Evolutionary conservation across 2,329 filamentous ascomycete genomes (phyloP).

Genomic region (Graphilbum fragrans): DNA sequence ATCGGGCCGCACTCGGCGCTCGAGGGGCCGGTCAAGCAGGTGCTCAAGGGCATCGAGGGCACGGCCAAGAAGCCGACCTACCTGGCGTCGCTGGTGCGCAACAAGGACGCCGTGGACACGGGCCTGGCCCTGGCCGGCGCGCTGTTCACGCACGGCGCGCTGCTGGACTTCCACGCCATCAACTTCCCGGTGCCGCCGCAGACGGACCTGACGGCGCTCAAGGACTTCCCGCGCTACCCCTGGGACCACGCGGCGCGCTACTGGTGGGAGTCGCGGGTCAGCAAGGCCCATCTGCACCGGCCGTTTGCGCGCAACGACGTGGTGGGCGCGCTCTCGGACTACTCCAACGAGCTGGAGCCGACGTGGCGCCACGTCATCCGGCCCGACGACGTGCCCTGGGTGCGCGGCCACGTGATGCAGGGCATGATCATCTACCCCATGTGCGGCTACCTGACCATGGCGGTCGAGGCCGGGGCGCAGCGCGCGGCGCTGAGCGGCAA

Average conservation of each 20-base stretch:
- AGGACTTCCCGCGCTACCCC: conserved; percentile 20
- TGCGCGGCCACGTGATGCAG: conserved; percentile 46
- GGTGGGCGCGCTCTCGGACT: conserved; percentile 30
- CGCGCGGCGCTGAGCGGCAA: conserved; percentile 10
- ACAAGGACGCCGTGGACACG: conserved; percentile 33
- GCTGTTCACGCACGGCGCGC: conserved; percentile 30
- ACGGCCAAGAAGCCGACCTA: conserved; percentile 31
- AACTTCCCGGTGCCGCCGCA: conserved; percentile 26
- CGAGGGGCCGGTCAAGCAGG: conserved; percentile 37
- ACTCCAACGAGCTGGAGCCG: conserved; percentile 30
- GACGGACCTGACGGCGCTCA: conserved; percentile 2
- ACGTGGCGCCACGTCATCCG: conserved; percentile 36
- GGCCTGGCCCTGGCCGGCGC: conserved; percentile 29
- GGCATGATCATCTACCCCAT: conserved; percentile 42
- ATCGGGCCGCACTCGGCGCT: conserved; percentile 37
- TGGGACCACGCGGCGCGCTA: conserved; percentile 33
- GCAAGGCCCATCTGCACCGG: conserved; percentile 25
- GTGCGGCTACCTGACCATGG: conserved; percentile 40
- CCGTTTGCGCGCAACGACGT: conserved; percentile 29
- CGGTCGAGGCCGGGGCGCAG: conserved; percentile 31
- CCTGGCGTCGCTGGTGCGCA: conserved; percentile 34
- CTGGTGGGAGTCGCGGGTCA: conserved; percentile 34
- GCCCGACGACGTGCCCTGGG: conserved; percentile 40
- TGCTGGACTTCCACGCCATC: conserved; percentile 30
- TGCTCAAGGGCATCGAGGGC: conserved; percentile 25